Evolutionary conservation across 805 yeast species (phyloP).

Genomic region (Myxozyma neglecta): DNA sequence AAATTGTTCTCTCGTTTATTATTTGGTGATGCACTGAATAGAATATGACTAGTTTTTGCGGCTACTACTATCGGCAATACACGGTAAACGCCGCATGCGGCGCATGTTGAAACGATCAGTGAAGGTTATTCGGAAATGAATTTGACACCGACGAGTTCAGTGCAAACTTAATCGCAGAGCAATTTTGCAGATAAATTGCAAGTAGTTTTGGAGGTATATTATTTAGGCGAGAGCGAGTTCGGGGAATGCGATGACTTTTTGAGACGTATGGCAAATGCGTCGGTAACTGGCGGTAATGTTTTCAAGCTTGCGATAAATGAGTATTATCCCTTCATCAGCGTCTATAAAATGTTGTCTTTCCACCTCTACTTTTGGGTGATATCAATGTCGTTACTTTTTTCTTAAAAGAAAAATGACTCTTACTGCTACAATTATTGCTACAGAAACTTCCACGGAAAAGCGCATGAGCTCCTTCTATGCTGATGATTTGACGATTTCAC

Average conservation of each 20-base stretch:
- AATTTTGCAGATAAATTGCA: neutral
- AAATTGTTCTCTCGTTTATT: too few relatives aligned
- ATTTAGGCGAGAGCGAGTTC: neutral
- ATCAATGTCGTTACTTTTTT: neutral
- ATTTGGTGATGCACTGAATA: too few relatives aligned
- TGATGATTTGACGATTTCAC: conserved; percentile 51
- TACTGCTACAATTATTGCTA: neutral
- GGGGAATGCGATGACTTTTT: neutral
- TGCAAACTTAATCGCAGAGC: neutral
- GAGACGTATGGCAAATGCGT: neutral
- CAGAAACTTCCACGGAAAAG: neutral
- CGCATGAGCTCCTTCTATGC: conserved; percentile 40
- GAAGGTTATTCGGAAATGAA: neutral
- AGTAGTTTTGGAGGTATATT: neutral
- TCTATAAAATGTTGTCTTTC: too few relatives aligned
- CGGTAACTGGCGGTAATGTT: neutral
- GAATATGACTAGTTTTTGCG: too few relatives aligned
- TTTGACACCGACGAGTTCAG: neutral
- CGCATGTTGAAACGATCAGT: neutral
- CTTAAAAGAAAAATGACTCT: neutral
- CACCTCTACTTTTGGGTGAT: neutral
- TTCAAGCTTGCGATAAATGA: too few relatives aligned
- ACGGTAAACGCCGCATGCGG: neutral
- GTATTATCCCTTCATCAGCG: too few relatives aligned
- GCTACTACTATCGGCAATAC: neutral